These are phyloP conservation scores for Barnettozyma pratensis DNA, from an alignment of 805 yeast genomes.

Conservation along the genomic window DNA sequence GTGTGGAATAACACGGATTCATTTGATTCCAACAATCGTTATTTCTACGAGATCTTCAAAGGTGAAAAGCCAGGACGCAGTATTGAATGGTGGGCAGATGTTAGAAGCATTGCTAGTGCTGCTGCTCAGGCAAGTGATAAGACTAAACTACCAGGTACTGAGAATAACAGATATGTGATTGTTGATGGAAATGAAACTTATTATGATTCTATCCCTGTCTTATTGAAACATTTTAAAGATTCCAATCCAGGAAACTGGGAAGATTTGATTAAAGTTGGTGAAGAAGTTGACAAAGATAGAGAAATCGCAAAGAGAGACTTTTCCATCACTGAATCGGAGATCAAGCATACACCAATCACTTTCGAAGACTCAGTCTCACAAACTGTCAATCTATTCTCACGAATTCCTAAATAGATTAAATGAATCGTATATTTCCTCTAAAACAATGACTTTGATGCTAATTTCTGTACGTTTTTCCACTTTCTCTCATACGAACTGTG, in stretches of 20 bases:
- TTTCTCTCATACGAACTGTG: slow-evolving; percentile 19
- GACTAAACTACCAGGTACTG: slow-evolving; percentile 1
- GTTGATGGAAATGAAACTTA: slow-evolving; percentile 9
- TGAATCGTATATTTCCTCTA: neutral
- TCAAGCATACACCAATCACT: slow-evolving; percentile 1
- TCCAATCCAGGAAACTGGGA: slow-evolving; percentile 9
- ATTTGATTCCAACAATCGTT: slow-evolving; percentile 1
- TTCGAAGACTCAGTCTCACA: slow-evolving; percentile 4
- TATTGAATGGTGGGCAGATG: slow-evolving; percentile 11
- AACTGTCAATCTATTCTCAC: neutral
- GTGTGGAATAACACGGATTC: neutral
- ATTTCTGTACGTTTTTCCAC: slow-evolving; percentile 15
- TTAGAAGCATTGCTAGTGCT: slow-evolving; percentile 7
- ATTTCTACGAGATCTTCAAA: neutral
- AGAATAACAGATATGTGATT: slow-evolving; percentile 8
- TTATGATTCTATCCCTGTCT: slow-evolving; percentile 2
- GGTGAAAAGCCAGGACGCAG: slow-evolving; percentile 1
- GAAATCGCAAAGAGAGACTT: slow-evolving; percentile 8
- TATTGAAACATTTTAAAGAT: neutral
- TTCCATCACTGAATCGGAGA: slow-evolving; percentile 3
- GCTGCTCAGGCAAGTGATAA: slow-evolving; percentile 7
- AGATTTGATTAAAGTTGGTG: neutral
- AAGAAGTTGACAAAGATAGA: neutral
- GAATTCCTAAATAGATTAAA: neutral
- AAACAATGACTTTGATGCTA: neutral